Evolutionary conservation across 139 green algal genomes (phyloP).

Genomic region (Coelastrella sp.): DNA sequence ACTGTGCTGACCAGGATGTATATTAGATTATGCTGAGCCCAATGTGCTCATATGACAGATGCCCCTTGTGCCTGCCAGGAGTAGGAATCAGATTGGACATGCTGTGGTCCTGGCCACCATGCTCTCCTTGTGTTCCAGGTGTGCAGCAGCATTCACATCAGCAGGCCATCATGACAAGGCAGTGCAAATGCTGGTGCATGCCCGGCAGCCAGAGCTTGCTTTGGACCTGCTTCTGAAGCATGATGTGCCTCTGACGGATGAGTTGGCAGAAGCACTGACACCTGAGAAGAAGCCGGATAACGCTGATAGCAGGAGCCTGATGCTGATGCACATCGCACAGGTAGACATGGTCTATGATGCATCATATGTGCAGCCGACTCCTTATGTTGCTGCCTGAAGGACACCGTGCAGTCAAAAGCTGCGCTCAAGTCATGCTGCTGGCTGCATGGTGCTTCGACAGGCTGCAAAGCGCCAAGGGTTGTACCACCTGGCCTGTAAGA

Average conservation of each 20-base stretch:
- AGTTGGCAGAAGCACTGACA: conserved; percentile 85
- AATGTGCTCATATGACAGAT: too few species aligned
- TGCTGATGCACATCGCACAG: conserved; percentile 76
- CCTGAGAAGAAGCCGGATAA: conserved; percentile 59
- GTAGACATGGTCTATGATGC: conserved; percentile 28
- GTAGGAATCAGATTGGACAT: too few species aligned
- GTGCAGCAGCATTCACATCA: conserved; percentile 76
- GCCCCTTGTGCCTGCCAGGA: too few species aligned
- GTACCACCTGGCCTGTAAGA: conserved; percentile 88
- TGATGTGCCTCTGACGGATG: conserved; percentile 76
- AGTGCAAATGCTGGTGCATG: conserved; percentile 61
- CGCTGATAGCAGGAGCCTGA: conserved; percentile 34
- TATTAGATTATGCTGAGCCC: too few species aligned
- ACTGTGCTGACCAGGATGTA: too few species aligned
- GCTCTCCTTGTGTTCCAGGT: too few species aligned
- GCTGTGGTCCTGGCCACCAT: neutral
- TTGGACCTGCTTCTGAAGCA: conserved; percentile 78
- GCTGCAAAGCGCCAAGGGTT: conserved; percentile 78
- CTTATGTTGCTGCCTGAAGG: too few species aligned
- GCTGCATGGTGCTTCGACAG: conserved; percentile 13
- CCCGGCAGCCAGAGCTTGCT: conserved; percentile 56
- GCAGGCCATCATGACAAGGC: conserved; percentile 67
- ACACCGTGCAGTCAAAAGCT: too few species aligned
- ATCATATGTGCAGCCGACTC: too few species aligned
- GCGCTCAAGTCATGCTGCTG: too few species aligned